Conservation (phyloP, 108 stramenopile genomes). For the Chaetoceros muelleri region DNA sequence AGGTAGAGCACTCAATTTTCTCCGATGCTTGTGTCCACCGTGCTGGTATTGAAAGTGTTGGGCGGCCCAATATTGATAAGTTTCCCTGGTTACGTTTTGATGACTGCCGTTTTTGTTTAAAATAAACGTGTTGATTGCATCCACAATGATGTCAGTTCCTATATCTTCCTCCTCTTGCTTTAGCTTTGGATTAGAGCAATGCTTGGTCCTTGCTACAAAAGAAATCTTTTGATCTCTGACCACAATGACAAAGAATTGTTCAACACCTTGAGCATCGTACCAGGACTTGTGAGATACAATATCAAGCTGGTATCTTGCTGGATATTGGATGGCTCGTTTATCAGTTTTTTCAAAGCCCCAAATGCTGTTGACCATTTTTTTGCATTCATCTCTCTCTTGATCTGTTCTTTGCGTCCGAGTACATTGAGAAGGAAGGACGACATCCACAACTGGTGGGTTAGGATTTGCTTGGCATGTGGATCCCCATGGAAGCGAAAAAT, state of each 20-base stretch:
- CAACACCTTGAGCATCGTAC: conserved; percentile 17
- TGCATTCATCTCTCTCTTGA: conserved; percentile 6
- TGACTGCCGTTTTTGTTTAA: too few relatives aligned
- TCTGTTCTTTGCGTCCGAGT: background rate
- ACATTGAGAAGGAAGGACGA: conserved; percentile 12
- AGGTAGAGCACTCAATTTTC: conserved; percentile 2
- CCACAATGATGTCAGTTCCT: conserved; percentile 13
- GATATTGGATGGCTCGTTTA: conserved; percentile 7
- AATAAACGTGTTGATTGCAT: conserved; percentile 18
- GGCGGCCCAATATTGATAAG: conserved; percentile 8
- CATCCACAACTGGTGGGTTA: conserved; percentile 11
- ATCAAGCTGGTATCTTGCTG: conserved; percentile 13
- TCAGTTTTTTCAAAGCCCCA: conserved; percentile 9
- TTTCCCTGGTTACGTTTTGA: conserved; percentile 2
- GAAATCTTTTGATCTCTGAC: conserved; percentile 11
- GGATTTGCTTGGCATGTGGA: background rate
- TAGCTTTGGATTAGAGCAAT: conserved; percentile 4
- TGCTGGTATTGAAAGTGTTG: conserved; percentile 3
- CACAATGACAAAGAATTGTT: conserved; percentile 18
- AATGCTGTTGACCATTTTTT: conserved; percentile 4
- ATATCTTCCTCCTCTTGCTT: conserved; percentile 10
- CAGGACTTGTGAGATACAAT: conserved; percentile 16
- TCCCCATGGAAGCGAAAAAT: conserved; percentile 23
- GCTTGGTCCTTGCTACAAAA: conserved; percentile 1
- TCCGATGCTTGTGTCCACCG: background rate